Evolutionary conservation across 2,329 filamentous ascomycete genomes (phyloP).

Genomic region (Alternaria arborescens): DNA sequence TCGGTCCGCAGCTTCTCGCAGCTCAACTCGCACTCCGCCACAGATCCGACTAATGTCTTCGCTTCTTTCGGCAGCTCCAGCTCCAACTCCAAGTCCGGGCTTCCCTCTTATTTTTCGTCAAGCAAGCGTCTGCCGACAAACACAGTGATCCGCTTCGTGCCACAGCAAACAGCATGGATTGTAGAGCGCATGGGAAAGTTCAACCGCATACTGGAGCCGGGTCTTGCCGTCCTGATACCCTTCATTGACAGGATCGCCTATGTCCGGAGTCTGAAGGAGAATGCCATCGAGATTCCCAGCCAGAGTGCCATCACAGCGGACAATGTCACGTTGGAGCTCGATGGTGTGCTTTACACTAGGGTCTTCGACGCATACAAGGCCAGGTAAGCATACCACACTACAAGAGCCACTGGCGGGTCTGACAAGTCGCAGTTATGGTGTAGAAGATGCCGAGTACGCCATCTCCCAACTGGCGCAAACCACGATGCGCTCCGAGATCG

Average conservation of each 20-base stretch:
- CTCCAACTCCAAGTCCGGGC: constrained; percentile 46
- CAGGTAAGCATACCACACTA: constrained; percentile 64
- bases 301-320: constrained; percentile 98
- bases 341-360: constrained; percentile 93
- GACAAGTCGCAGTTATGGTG: constrained; percentile 76
- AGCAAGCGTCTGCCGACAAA: constrained; percentile 80
- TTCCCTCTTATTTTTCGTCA: constrained; percentile 80
- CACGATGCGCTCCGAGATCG: constrained; percentile 98
- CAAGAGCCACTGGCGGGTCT: constrained; percentile 6
- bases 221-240: constrained; percentile 86
- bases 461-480: constrained; percentile 98
- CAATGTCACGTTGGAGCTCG: constrained; percentile 95
- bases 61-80: constrained; percentile 30
- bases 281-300: constrained; percentile 94
- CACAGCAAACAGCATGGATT: constrained; percentile 99
- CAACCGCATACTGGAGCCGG: constrained; percentile 89
- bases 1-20: constrained; percentile 43
- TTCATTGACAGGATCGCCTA: constrained; percentile 97
- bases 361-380: constrained; percentile 99
- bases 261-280: constrained; percentile 96
- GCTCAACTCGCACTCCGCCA: constrained; percentile 38
- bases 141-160: constrained; percentile 94
- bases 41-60: constrained; percentile 42
- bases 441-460: constrained; percentile 98
- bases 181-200: constrained; percentile 99